Evolutionary conservation across 345 rosid genomes (phyloP).

Genomic region (Clarkia xantiana): DNA sequence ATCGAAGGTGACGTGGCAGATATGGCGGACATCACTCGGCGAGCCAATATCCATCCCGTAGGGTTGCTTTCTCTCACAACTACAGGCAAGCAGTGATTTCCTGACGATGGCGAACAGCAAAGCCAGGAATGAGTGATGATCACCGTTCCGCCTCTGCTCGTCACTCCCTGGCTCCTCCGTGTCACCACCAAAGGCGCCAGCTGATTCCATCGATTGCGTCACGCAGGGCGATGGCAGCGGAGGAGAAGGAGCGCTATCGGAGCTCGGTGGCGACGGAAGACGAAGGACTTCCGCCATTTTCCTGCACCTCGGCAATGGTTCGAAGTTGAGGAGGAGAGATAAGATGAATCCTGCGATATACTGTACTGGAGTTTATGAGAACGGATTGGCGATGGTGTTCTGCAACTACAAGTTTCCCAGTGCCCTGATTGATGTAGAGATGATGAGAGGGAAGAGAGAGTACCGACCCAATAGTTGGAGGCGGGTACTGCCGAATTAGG

Average conservation of each 20-base stretch:
- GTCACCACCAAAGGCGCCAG: constrained; percentile 11
- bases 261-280: constrained; percentile 37
- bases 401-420: too few relatives aligned
- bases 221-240: constrained; percentile 2
- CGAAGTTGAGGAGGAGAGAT: constrained; percentile 7
- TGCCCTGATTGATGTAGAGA: too few relatives aligned
- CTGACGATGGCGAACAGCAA: constrained; percentile 49
- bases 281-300: constrained; percentile 77
- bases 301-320: constrained; percentile 16
- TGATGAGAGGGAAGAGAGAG: too few relatives aligned
- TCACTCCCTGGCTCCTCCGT: constrained; percentile 3
- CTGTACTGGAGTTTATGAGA: too few relatives aligned
- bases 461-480: too few relatives aligned
- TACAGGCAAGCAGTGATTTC: constrained; percentile 58
- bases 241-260: constrained; percentile 1
- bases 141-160: too few relatives aligned
- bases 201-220: constrained; percentile 16
- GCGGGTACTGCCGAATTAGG: too few relatives aligned
- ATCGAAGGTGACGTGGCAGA: constrained; percentile 85
- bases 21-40: constrained; percentile 68
- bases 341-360: constrained; percentile 19
- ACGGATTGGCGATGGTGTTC: background rate
- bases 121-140: constrained; percentile 15
- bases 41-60: constrained; percentile 64
- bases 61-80: constrained; percentile 25